phyloP scores from a whole-genome alignment of 2,329 filamentous ascomycete genomes.

The Cercospora sp. region DNA sequence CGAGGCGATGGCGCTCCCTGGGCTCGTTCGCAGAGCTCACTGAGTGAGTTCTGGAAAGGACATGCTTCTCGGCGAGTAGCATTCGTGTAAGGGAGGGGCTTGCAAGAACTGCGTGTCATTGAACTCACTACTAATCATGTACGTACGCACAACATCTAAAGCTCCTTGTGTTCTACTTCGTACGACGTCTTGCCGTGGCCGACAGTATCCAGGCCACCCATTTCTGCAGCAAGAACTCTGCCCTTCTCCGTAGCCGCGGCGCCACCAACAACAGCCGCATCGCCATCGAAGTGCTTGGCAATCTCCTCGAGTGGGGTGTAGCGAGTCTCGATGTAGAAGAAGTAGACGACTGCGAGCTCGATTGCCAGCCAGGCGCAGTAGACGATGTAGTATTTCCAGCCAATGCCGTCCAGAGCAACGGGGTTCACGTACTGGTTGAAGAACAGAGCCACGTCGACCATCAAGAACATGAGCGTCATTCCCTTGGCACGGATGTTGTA shows the following conservation, averaged over 20 bases:
- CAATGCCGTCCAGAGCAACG: constrained; percentile 32
- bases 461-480: constrained; percentile 49
- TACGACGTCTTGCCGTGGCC: constrained; percentile 25
- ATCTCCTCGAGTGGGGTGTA: constrained; percentile 51
- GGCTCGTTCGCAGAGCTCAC: neutral
- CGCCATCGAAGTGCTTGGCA: constrained; percentile 49
- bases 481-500: constrained; percentile 51
- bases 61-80: neutral
- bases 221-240: constrained; percentile 30
- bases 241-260: constrained; percentile 41
- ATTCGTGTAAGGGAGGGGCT: neutral
- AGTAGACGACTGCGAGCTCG: constrained; percentile 39
- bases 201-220: constrained; percentile 31
- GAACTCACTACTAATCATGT: neutral
- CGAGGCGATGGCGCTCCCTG: neutral
- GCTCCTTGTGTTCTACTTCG: constrained; percentile 32
- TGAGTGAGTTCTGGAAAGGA: neutral
- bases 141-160: constrained; percentile 16
- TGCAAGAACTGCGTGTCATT: neutral
- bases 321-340: constrained; percentile 46
- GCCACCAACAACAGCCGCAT: constrained; percentile 44
- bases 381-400: constrained; percentile 39
- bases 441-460: constrained; percentile 50
- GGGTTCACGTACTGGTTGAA: constrained; percentile 44
- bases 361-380: constrained; percentile 38